phyloP scores from a whole-genome alignment of 148 eudicot species.

The Vaccinium macrocarpon region DNA sequence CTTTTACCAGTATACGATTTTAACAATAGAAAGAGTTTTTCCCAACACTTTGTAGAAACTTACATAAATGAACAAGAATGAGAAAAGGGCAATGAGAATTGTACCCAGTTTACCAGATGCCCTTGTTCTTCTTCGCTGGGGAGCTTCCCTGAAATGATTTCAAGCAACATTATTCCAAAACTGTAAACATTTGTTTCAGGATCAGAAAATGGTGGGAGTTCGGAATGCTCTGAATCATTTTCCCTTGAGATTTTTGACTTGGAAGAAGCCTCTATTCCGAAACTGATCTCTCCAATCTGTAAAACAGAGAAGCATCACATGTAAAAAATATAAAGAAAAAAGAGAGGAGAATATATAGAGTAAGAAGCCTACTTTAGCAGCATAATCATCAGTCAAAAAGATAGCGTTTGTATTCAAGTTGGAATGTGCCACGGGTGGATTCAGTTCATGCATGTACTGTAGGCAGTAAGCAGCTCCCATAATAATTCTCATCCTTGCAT shows the following conservation, averaged over 20 bases:
- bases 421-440: slow-evolving; percentile 63
- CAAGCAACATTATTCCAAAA: slow-evolving; percentile 79
- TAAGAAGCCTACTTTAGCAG: slow-evolving; percentile 68
- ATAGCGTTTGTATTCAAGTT: slow-evolving; percentile 49
- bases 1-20: not conserved
- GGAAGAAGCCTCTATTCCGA: slow-evolving; percentile 32
- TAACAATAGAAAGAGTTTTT: not conserved
- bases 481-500: slow-evolving; percentile 66
- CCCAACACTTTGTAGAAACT: not conserved
- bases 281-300: slow-evolving; percentile 65
- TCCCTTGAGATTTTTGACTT: slow-evolving; percentile 36
- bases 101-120: slow-evolving; percentile 72
- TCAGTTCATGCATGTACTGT: slow-evolving; percentile 79
- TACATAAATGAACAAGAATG: not conserved
- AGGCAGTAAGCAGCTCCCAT: slow-evolving; percentile 96
- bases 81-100: not conserved
- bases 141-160: slow-evolving; percentile 71
- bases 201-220: slow-evolving; percentile 39
- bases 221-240: slow-evolving; percentile 34
- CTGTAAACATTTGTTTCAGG: slow-evolving; percentile 56
- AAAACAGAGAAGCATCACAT: not conserved
- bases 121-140: slow-evolving; percentile 63
- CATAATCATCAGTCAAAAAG: slow-evolving; percentile 85
- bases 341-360: not conserved
- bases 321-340: not conserved